Base-by-base conservation (phyloP, 495 filamentous ascomycete genomes). In the Penicillium chermesinum region DNA sequence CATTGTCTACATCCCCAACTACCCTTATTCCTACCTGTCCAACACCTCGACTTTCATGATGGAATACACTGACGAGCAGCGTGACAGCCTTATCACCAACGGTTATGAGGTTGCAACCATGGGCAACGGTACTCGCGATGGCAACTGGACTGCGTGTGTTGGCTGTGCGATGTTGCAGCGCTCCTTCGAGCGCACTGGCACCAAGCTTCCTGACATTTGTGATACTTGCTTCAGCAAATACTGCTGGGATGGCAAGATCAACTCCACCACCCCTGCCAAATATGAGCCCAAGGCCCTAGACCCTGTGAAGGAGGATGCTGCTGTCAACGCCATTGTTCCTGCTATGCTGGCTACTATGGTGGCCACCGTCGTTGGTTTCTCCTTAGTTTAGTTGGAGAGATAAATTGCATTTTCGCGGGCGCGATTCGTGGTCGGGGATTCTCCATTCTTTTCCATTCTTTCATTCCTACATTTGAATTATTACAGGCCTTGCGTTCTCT, bases 1-100 rank as follows among this genome's bases (percentile, higher is more conserved):
- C 25, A 65, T 97, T 50, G 87, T 97, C 49, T 97, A 96, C 66
- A 55, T 97, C n/a, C 87, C 91, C 42, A 96, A 95, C 64, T 68
- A 77, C 12, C 91, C 91, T 0, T 96, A 93, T 68, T 80, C 77
- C 32, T 76, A 73, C 52, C 55, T 74, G 36, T 84, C 79, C 55
- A 96, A 96, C 68, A 67, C 83, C 2, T 82, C 82, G 2, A 96
- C 93, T 22, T 88, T 85, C 61, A 64, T 78, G 32, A 70, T 80
- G 2, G 54, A 55, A 3, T 90, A 88, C 70, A 72, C 78, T 10
- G 65, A 78, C 54, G 69, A 57, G 5, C 57, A 87, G 61, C 82
- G 91, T 39, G 80, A 96, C 63, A 69, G 73, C 27, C 85, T 93
- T 50, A 88, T 97, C 47, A 61, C 76, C 49, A 97, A 97, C 54